Evolutionary conservation across 495 filamentous ascomycete genomes (phyloP).

Genomic region (Chaetomium fimeti): DNA sequence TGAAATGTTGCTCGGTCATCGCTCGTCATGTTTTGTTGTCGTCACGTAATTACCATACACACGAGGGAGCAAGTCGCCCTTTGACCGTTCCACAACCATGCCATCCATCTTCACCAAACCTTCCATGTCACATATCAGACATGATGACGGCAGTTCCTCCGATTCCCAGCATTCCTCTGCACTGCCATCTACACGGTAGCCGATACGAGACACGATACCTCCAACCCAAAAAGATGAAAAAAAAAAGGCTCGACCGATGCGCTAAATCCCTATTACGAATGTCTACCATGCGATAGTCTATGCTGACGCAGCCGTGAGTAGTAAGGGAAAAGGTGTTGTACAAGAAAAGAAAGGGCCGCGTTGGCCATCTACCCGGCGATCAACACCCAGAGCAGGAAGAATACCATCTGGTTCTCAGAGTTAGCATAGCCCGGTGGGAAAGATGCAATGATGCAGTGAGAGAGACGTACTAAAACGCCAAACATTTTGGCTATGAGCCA

Average conservation of each 20-base stretch:
- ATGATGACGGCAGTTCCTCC: background rate
- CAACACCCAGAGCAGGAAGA: conserved; percentile 42
- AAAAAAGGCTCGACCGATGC: background rate
- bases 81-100: too few relatives aligned
- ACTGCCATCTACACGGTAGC: conserved; percentile 11
- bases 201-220: conserved; percentile 14
- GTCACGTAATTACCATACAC: conserved; percentile 8
- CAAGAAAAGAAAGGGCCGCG: conserved; percentile 15
- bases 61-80: too few relatives aligned
- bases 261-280: conserved; percentile 25
- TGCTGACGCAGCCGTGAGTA: conserved; percentile 28
- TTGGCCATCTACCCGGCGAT: conserved; percentile 36
- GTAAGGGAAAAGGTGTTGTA: conserved; percentile 20
- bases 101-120: too few relatives aligned
- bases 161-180: conserved; percentile 3
- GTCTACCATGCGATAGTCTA: conserved; percentile 28
- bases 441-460: conserved; percentile 28
- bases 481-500: conserved; percentile 99
- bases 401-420: conserved; percentile 28
- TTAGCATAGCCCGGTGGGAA: conserved; percentile 7
- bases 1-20: background rate
- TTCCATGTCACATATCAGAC: background rate
- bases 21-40: background rate
- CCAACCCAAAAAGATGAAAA: background rate
- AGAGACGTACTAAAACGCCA: conserved; percentile 67